A percentile compares a stretch with the other conserved stretches of the same genome.
These are phyloP conservation scores for Taphrina populina DNA, from an alignment of 1,139 yeast genomes.

Conservation along the genomic window DNA sequence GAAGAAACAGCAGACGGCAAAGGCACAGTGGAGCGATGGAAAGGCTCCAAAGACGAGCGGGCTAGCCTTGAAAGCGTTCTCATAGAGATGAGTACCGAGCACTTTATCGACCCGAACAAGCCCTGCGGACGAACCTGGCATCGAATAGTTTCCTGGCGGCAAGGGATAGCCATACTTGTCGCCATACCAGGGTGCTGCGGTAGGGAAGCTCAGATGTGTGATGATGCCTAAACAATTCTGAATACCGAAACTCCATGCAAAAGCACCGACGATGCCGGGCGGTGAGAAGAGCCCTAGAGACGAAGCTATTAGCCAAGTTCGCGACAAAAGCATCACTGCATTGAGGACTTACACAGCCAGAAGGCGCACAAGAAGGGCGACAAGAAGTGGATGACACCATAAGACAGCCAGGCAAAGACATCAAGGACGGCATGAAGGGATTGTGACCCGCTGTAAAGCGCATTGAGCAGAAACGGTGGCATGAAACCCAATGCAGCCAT, in stretches of 20 bases:
- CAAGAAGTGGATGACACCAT: conserved; percentile 84
- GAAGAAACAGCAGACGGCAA: conserved; percentile 57
- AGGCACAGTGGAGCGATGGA: conserved; percentile 83
- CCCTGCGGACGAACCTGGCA: conserved; percentile 98
- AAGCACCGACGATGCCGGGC: conserved; percentile 58
- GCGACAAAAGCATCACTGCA: no score
- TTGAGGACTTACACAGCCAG: conserved; percentile 51
- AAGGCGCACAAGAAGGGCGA: conserved; percentile 86
- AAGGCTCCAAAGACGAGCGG: conserved; percentile 97
- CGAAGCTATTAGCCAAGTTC: no score
- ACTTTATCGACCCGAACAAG: conserved; percentile 80
- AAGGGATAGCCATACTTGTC: conserved; percentile 81
- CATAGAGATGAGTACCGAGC: conserved; percentile 78
- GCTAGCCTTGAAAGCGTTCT: conserved; percentile 76
- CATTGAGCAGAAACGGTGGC: conserved; percentile 24
- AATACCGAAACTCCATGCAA: conserved; percentile 77
- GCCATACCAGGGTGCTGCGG: conserved; percentile 88
- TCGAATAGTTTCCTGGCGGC: conserved; percentile 84
- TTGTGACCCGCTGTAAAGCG: conserved; percentile 3
- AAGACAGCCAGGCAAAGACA: conserved; percentile 90
- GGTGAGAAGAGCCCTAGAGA: conserved; percentile 71
- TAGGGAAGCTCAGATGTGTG: conserved; percentile 79
- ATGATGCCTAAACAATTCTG: conserved; percentile 85
- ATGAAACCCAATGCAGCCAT: conserved; percentile 27
- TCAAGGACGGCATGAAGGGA: conserved; percentile 56